These are phyloP conservation scores for Sugiyamaella castrensis DNA, from an alignment of 1,139 yeast genomes.

Conservation along the genomic window DNA sequence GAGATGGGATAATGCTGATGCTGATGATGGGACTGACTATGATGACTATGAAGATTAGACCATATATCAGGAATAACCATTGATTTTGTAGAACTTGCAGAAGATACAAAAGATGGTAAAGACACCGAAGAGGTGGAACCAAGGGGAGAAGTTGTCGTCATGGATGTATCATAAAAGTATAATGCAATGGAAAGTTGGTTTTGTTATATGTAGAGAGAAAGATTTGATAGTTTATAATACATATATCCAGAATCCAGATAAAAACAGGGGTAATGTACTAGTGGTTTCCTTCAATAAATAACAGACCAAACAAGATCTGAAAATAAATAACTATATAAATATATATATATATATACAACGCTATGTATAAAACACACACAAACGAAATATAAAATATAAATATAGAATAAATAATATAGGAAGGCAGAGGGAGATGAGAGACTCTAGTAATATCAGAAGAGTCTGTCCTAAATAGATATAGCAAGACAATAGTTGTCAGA, in stretches of 20 bases:
- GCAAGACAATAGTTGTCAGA: no score
- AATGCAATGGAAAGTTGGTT: not conserved
- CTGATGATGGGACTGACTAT: not conserved
- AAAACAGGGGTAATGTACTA: not conserved
- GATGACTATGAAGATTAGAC: slow-evolving; percentile 6
- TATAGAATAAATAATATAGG: no score
- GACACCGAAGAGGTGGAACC: slow-evolving; percentile 13
- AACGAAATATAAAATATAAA: no score
- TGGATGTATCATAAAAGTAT: not conserved
- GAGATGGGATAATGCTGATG: not conserved
- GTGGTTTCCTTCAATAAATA: not conserved
- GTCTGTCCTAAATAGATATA: no score
- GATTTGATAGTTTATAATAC: not conserved
- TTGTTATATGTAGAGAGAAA: not conserved
- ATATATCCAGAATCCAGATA: not conserved
- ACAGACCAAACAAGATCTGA: not conserved
- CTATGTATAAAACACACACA: no score
- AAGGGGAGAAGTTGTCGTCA: slow-evolving; percentile 23
- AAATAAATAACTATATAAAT: no score
- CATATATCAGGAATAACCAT: slow-evolving; percentile 15
- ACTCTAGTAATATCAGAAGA: no score
- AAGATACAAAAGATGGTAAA: slow-evolving; percentile 10
- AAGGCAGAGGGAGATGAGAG: no score
- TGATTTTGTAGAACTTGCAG: slow-evolving; percentile 3
- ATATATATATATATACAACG: no score